Evolutionary conservation across 1,284 basidiomycete species (phyloP).

Genomic region (Pseudozyma sp.): DNA sequence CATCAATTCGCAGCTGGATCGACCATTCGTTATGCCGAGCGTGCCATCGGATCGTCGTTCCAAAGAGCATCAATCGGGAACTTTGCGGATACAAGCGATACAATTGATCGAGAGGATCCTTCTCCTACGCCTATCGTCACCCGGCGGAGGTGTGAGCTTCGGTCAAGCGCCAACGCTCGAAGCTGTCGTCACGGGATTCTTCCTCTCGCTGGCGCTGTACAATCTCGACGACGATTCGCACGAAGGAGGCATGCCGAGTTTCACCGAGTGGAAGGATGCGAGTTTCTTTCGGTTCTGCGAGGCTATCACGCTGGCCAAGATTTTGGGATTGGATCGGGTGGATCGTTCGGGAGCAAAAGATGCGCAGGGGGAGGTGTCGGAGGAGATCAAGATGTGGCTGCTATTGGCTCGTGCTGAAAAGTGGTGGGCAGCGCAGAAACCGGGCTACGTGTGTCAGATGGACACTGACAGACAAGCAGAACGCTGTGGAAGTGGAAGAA

Average conservation of each 20-base stretch:
- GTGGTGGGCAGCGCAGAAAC: constrained; percentile 40
- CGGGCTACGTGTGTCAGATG: constrained; percentile 36
- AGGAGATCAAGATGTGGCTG: constrained; percentile 29
- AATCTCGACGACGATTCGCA: constrained; percentile 23
- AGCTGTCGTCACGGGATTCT: constrained; percentile 41
- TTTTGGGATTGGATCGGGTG: constrained; percentile 39
- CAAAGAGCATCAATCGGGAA: not conserved
- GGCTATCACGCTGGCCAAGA: constrained; percentile 53
- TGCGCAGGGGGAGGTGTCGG: not conserved
- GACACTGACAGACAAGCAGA: constrained; percentile 2
- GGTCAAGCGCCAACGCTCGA: constrained; percentile 41
- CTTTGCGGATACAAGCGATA: not conserved
- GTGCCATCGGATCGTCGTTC: constrained; percentile 7
- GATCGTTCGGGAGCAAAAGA: not conserved
- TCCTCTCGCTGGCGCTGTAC: constrained; percentile 46
- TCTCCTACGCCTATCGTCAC: constrained; percentile 13
- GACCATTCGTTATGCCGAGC: constrained; percentile 26
- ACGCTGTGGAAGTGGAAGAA: not conserved
- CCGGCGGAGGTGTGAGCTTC: constrained; percentile 29
- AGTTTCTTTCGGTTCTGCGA: constrained; percentile 47
- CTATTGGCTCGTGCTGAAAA: constrained; percentile 50
- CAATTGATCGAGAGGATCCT: constrained; percentile 26
- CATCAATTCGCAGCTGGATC: constrained; percentile 5
- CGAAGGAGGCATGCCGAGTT: constrained; percentile 8
- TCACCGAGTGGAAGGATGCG: constrained; percentile 34